Evolutionary conservation across 345 rosid genomes (phyloP).

Genomic region (Noccaea bulbosa): DNA sequence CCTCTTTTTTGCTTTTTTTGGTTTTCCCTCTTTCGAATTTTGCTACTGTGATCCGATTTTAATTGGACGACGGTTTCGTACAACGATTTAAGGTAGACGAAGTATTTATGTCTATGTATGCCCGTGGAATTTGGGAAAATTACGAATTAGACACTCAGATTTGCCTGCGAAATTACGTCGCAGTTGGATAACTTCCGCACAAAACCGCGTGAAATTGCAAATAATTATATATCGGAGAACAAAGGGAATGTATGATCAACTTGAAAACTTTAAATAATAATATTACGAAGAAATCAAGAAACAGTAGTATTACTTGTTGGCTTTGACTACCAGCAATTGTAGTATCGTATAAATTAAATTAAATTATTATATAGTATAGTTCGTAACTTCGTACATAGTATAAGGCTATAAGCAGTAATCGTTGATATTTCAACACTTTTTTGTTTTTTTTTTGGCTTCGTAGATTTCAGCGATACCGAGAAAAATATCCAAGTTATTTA

Average conservation of each 20-base stretch:
- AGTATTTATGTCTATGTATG: conserved; percentile 1
- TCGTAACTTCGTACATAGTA: too few species aligned
- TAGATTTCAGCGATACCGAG: neutral
- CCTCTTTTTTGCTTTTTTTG: neutral
- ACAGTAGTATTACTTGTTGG: too few species aligned
- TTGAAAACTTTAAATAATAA: neutral
- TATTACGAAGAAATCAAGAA: too few species aligned
- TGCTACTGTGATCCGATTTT: conserved; percentile 29
- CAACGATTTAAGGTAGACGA: conserved; percentile 1
- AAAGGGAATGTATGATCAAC: neutral
- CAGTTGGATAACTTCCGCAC: neutral
- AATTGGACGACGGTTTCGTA: neutral
- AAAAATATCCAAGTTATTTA: neutral
- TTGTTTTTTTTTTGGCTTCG: neutral
- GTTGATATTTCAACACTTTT: conserved; percentile 20
- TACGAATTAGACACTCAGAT: conserved; percentile 23
- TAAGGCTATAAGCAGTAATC: neutral
- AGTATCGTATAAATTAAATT: too few species aligned
- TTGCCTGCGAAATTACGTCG: conserved; percentile 19
- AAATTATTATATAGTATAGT: too few species aligned
- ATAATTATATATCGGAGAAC: conserved; percentile 11
- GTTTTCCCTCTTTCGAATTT: conserved; percentile 6
- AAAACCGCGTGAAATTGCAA: neutral
- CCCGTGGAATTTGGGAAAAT: neutral
- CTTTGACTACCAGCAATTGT: too few species aligned